Percentiles rank a stretch among this genome's conserved stretches.
Conservation (phyloP, 1,284 basidiomycete species). For the Termitomyces sp. region DNA sequence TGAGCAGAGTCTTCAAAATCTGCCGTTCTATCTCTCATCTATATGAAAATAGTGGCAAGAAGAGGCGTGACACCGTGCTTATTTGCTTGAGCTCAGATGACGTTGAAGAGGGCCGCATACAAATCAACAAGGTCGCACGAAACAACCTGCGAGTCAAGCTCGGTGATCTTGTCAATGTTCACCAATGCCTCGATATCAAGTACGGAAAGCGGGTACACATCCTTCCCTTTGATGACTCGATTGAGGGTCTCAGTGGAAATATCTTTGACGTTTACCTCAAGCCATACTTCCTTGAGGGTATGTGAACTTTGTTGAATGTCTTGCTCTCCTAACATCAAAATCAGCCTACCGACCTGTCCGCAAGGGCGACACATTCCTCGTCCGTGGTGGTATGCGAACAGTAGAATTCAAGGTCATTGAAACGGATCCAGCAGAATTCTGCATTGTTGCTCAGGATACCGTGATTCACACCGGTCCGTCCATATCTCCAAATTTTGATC, state of each 20-base stretch:
- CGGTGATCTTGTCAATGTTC: conserved; percentile 93
- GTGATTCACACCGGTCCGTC: conserved; percentile 84
- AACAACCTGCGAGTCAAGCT: conserved; percentile 98
- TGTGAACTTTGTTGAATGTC: conserved; percentile 10
- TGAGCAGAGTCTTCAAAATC: conserved; percentile 28
- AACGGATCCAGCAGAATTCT: conserved; percentile 92
- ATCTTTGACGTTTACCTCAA: conserved; percentile 98
- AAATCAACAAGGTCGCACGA: conserved; percentile 98
- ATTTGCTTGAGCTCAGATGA: conserved; percentile 95
- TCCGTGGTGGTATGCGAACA: conserved; percentile 94
- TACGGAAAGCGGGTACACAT: conserved; percentile 98
- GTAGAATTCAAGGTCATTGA: conserved; percentile 99
- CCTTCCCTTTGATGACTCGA: conserved; percentile 96
- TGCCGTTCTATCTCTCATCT: conserved; percentile 1
- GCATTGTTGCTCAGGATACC: conserved; percentile 96
- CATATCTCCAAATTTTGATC: neutral
- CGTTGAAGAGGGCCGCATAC: conserved; percentile 96
- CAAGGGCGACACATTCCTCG: conserved; percentile 98
- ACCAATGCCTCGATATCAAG: conserved; percentile 97
- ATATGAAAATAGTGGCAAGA: conserved; percentile 69
- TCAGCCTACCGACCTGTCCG: conserved; percentile 89
- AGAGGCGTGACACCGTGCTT: conserved; percentile 91
- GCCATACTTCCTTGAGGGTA: conserved; percentile 98
- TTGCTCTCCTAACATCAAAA: conserved; percentile 4
- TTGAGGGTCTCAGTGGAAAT: conserved; percentile 97